phyloP scores from a whole-genome alignment of 2,329 filamentous ascomycete genomes.

The Leptographium flavum region DNA sequence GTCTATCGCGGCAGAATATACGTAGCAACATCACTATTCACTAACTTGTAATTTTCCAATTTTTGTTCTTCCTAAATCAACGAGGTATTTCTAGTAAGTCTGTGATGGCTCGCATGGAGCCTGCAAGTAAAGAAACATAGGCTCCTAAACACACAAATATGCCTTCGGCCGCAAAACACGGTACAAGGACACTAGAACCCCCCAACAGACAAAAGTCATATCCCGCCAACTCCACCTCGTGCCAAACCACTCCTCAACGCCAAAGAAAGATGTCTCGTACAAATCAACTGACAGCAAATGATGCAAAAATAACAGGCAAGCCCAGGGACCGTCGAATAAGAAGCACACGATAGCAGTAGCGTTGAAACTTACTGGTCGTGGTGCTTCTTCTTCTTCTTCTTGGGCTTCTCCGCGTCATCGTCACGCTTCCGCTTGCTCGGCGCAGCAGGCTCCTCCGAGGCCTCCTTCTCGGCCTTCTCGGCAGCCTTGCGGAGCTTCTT shows the following conservation, averaged over 20 bases:
- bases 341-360: not conserved
- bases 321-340: not conserved
- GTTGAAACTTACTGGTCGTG: slow-evolving; percentile 4
- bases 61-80: not conserved
- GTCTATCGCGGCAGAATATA: slow-evolving; percentile 3
- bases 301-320: too few species aligned
- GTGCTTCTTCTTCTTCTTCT: slow-evolving; percentile 34
- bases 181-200: not conserved
- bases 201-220: not conserved
- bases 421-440: slow-evolving; percentile 52
- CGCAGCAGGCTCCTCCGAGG: slow-evolving; percentile 23
- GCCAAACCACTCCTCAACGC: not conserved
- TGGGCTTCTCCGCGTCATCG: slow-evolving; percentile 46
- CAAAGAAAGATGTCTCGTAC: not conserved
- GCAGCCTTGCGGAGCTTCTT: slow-evolving; percentile 18
- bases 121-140: not conserved
- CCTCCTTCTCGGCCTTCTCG: slow-evolving; percentile 14
- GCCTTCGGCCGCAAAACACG: not conserved
- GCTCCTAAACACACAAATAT: not conserved
- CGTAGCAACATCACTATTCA: too few species aligned
- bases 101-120: not conserved
- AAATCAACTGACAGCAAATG: not conserved
- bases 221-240: not conserved
- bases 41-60: too few species aligned
- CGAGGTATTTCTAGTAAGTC: not conserved